Evolutionary conservation across 2,329 filamentous ascomycete genomes (phyloP), one percentile per base, ranked within the genome.

Genomic region (Venturia pyrina): DNA sequence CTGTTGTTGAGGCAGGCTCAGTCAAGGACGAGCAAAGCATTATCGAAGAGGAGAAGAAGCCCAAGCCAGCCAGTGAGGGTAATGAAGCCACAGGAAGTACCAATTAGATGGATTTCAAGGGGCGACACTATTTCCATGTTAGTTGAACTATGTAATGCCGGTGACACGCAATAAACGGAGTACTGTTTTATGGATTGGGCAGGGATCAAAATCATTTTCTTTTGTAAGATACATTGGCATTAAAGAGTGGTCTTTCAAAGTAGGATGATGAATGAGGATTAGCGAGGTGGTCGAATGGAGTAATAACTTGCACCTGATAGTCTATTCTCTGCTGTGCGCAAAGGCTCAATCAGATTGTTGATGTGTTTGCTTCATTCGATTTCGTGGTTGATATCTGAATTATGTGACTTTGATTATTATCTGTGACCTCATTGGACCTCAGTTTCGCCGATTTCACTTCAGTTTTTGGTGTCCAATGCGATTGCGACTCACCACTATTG

Each of bases 21-120:
- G 65, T 78, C 66, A 69, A 71, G 67, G 81, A 81, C 73, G 79
- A 81, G 73, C 73, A 73, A 72, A 77, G 73, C 59, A 72, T 78
- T n/a, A 74, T 77, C 67, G 71, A 73, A 53, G 68, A 72, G 65
- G 71, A 71, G 53, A 71, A 73, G 65, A 72, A 73, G 5, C 67
- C 70, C 19, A 74, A 74, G 68, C 76, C 76, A 50, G 76, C 74
- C 21, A 76, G 75, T 64, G 76, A 78, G 66, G 60, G 53, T 24
- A 59, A n/a, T n/a, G 53, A 59, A 5, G 53, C 53, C 19, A 59
- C 53, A 59, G 28, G 53, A 37, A 59, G 53, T 37, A 59, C 32
- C 53, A 59, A 21, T n/a, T 59, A 59, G 53, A 59, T 10, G 53
- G 15, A 59, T 19, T 57, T 59, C 32, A 37, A 34, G 41, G 41